Evolutionary conservation across 371 early-diverging fungal genomes (phyloP), one percentile per base, ranked within the genome.

Genomic region (Conidiobolus incongruus): DNA sequence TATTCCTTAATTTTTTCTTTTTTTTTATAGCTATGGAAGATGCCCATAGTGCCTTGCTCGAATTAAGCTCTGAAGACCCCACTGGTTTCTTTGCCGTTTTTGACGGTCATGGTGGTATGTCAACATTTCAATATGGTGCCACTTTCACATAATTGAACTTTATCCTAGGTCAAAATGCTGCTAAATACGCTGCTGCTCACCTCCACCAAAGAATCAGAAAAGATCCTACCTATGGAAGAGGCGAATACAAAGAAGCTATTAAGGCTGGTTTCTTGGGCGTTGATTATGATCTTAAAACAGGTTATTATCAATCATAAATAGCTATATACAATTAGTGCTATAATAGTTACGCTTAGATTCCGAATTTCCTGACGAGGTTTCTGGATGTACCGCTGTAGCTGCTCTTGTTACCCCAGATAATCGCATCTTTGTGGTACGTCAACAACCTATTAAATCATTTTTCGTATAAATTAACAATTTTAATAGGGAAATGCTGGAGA

Each of bases 321-420:
- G 6, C n/a, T 6, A 16, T 32, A 26, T 26, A n/a, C n/a, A n/a
- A n/a, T 3, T n/a, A n/a, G n/a, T n/a, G n/a, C n/a, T n/a, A n/a
- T n/a, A n/a, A 26, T 30, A 32, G 3, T 26, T 39, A 31, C 37
- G 43, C 12, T 22, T 51, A 81, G 83, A 84, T 55, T 72, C 76
- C n/a, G 62, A 64, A 19, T 70, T 66, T 47, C 60, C 53, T 21
- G 48, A 67, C 45, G 86, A 88, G 44, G 63, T 81, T 8, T 81
- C 90, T 16, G 96, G 96, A n/a, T 90, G 89, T 62, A 93, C 96
- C 12, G 90, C 96, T 15, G 85, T 96, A 29, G 63, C 75, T 7
- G 72, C 72, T 0, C 62, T 88, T 36, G 53, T 95, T 30, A 83
- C 91, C 44, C 70, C 75, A 38, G 72, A 78, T 38, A 57, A 55